phyloP scores from a whole-genome alignment of 108 stramenopile species.

The Seminavis robusta region DNA sequence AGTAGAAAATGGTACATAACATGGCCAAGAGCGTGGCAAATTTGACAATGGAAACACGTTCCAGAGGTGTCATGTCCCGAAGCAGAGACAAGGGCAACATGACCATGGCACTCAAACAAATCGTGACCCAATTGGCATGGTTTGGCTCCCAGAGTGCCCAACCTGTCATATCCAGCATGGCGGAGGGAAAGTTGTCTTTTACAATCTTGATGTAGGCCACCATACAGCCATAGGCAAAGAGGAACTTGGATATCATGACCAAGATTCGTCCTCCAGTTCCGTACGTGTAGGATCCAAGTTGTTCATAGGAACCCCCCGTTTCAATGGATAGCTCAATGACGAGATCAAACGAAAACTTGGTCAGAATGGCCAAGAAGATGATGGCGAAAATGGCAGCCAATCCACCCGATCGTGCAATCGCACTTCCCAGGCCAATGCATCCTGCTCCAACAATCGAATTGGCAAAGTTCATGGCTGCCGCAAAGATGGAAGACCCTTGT shows the following conservation, averaged over 20 bases:
- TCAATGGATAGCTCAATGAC: no score
- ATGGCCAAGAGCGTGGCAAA: conserved; percentile 36
- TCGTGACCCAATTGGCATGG: conserved; percentile 34
- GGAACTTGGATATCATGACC: conserved; percentile 39
- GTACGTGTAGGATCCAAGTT: conserved; percentile 43
- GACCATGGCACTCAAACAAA: conserved; percentile 39
- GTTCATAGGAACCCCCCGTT: conserved; percentile 29
- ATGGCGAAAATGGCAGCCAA: conserved; percentile 34
- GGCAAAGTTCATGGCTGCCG: conserved; percentile 71
- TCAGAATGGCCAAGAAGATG: conserved; percentile 39
- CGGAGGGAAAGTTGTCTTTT: conserved; percentile 51
- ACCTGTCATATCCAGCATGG: conserved; percentile 8
- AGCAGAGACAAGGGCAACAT: conserved; percentile 53
- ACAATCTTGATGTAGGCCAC: conserved; percentile 53
- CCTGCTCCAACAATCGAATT: conserved; percentile 65
- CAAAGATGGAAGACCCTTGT: no score
- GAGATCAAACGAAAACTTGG: conserved; percentile 52
- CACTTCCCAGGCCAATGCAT: conserved; percentile 59
- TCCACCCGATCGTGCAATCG: conserved; percentile 51
- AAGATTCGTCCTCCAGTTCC: conserved; percentile 41
- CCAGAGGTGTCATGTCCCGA: conserved; percentile 44
- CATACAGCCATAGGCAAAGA: conserved; percentile 54
- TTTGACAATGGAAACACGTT: conserved; percentile 46
- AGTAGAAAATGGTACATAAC: conserved; percentile 36
- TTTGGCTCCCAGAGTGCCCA: conserved; percentile 3